Evolutionary conservation across 2,329 filamentous ascomycete species (phyloP).

Genomic region (Emmonsiellopsis sp.): DNA sequence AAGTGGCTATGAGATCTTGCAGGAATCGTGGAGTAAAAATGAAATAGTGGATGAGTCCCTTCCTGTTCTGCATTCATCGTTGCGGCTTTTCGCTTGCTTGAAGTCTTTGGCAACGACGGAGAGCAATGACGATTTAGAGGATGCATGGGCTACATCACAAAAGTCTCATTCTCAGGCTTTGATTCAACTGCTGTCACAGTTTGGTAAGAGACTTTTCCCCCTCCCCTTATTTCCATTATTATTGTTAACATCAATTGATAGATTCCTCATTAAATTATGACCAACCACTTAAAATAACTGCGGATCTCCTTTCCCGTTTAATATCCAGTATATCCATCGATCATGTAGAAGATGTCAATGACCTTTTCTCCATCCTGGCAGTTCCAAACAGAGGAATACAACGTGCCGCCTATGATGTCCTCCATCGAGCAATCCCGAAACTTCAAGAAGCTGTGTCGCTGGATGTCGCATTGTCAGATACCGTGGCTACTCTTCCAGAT

Average conservation of each 20-base stretch:
- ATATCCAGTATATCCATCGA: constrained; percentile 55
- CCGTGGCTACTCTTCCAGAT: constrained; percentile 61
- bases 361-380: constrained; percentile 67
- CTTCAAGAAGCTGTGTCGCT: constrained; percentile 75
- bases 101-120: constrained; percentile 48
- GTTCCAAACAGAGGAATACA: constrained; percentile 68
- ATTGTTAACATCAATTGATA: constrained; percentile 13
- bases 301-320: constrained; percentile 62
- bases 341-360: constrained; percentile 53
- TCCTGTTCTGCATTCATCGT: constrained; percentile 59
- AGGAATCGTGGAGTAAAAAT: constrained; percentile 47
- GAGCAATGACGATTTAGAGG: constrained; percentile 75
- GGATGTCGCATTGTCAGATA: constrained; percentile 50
- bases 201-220: constrained; percentile 23
- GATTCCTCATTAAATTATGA: constrained; percentile 44
- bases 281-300: constrained; percentile 64
- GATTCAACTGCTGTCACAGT: constrained; percentile 30
- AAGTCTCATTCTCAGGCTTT: constrained; percentile 49
- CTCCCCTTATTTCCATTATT: neutral
- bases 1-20: constrained; percentile 50
- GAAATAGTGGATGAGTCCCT: constrained; percentile 42
- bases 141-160: constrained; percentile 58
- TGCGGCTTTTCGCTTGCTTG: constrained; percentile 60
- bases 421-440: constrained; percentile 70
- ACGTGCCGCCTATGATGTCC: constrained; percentile 66